Percentiles rank a stretch among this genome's conserved stretches.
Evolutionary conservation across 306 rosid species (phyloP).

Genomic region (Ammopiptanthus mongolicus): DNA sequence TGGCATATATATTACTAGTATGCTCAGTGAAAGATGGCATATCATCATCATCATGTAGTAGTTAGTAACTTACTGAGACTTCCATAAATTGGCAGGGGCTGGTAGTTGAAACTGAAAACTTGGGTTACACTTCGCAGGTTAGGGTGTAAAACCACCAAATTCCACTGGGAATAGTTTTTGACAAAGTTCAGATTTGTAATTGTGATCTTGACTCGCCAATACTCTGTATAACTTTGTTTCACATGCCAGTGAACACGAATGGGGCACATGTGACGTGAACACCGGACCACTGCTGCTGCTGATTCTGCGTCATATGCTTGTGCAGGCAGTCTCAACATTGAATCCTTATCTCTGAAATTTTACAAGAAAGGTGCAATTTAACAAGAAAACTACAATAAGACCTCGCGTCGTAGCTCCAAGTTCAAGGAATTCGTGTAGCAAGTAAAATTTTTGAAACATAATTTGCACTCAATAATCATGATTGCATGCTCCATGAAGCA

Average conservation of each 20-base stretch:
- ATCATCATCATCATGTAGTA: too few relatives aligned
- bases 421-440: not conserved
- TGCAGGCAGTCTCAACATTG: conserved; percentile 45
- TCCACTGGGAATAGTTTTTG: conserved; percentile 76
- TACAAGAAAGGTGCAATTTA: not conserved
- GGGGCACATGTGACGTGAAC: conserved; percentile 81
- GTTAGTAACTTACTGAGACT: conserved; percentile 48
- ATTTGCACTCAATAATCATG: not conserved
- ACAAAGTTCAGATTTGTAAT: conserved; percentile 61
- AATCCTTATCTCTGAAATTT: conserved; percentile 40
- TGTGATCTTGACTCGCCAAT: conserved; percentile 78
- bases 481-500: not conserved
- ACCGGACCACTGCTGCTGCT: conserved; percentile 36
- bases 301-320: not conserved
- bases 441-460: not conserved
- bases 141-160: conserved; percentile 67
- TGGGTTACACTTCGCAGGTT: conserved; percentile 48
- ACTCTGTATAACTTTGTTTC: conserved; percentile 63
- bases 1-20: not conserved
- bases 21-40: not conserved
- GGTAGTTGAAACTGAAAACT: conserved; percentile 81
- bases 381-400: not conserved
- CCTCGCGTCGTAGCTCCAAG: not conserved
- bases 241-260: conserved; percentile 82
- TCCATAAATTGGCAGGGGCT: conserved; percentile 44